These are phyloP conservation scores for Alternaria consortialis DNA, from an alignment of 2,329 filamentous ascomycete genomes.

Conservation along the genomic window DNA sequence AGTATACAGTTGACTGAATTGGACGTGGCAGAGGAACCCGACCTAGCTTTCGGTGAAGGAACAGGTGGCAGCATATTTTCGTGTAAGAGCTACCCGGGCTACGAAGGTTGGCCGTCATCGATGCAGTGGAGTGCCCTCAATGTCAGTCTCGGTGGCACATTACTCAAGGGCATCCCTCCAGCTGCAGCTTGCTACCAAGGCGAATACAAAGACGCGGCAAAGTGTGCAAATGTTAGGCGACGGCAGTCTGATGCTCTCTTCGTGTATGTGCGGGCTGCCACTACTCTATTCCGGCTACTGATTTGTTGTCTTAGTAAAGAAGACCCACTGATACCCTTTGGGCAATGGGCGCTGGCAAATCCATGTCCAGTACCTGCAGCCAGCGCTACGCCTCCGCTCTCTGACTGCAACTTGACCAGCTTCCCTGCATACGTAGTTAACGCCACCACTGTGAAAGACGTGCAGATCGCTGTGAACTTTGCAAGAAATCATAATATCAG, in stretches of 20 bases:
- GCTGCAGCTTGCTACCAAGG: constrained; percentile 41
- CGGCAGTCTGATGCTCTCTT: constrained; percentile 25
- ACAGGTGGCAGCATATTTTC: constrained; percentile 4
- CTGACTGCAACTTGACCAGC: constrained; percentile 29
- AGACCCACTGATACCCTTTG: constrained; percentile 35
- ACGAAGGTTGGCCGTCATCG: constrained; percentile 35
- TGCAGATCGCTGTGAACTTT: constrained; percentile 44
- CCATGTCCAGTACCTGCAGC: constrained; percentile 24
- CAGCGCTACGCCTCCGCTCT: constrained; percentile 12
- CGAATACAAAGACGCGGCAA: constrained; percentile 25
- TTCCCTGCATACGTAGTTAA: constrained; percentile 40
- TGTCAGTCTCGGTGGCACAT: constrained; percentile 28
- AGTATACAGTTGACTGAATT: constrained; percentile 27
- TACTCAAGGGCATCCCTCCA: constrained; percentile 37
- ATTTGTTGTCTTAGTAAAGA: constrained; percentile 23
- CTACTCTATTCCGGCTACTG: neutral
- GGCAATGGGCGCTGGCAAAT: constrained; percentile 33
- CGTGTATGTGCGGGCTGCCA: constrained; percentile 23
- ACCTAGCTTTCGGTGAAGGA: constrained; percentile 35
- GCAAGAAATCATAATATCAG: constrained; percentile 43
- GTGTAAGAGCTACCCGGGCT: constrained; percentile 40
- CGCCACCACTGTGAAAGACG: constrained; percentile 33
- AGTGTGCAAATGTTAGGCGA: constrained; percentile 23
- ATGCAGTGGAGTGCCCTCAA: constrained; percentile 36
- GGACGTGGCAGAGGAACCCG: constrained; percentile 32